Evolutionary conservation across 345 rosid genomes (phyloP), one percentile per base, ranked within the genome.

Genomic region (Toxicodendron radicans): DNA sequence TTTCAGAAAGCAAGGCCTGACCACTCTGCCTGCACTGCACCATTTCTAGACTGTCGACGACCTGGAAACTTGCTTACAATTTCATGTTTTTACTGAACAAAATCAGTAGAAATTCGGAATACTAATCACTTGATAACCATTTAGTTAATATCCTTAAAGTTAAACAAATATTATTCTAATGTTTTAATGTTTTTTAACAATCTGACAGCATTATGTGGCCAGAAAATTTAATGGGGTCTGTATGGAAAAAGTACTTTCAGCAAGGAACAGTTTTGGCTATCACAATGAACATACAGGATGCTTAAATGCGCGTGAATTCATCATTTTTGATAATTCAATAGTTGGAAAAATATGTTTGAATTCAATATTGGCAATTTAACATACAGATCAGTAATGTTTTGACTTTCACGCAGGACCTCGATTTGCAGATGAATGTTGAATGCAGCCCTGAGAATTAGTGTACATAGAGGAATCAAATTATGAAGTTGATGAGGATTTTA

Each of bases 1-100:
- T 16, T 30, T 66, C 64, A 63, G 63, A 32, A 32, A 10, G 20
- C 70, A 24, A n/a, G 66, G 21, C 70, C 83, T 75, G 68, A 63
- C 62, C 68, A 46, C 4, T 38, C 51, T 52, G 64, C 63, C 23
- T 10, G 52, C 51, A 58, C 62, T 9, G 33, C 45, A 27, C 30
- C 30, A 27, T 27, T 27, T 27, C 30, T 0, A 27, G 30, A 27
- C 30, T 27, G 10, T 21, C 2, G 58, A 12, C 20, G 41, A 46
- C 38, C 10, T 49, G 6, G 48, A 30, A 58, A 60, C 11, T 33
- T 51, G 52, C 18, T 56, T 20, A 11, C 13, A 38, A 2, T 49
- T 60, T 52, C 64, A 67, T 66, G 58, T 72, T 66, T 41, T 63
- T 27, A 30, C 27, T 7, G 10, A 49, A 45, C 14, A 17, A 10